These are phyloP conservation scores for Eucalyptus paniculata DNA, from an alignment of 345 rosid genomes.

Conservation along the genomic window DNA sequence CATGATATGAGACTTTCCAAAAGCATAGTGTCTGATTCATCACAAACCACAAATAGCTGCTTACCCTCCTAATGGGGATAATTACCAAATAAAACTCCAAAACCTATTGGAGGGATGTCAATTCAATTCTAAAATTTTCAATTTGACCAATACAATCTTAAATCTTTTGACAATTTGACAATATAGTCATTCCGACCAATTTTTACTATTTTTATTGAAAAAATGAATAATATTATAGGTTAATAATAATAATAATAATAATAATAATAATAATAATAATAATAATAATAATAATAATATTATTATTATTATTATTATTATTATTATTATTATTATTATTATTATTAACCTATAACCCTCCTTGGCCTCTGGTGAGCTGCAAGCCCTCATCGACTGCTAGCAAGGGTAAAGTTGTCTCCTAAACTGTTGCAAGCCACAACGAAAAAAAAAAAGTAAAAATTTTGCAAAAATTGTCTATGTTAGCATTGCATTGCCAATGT, in stretches of 20 bases:
- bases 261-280: no score
- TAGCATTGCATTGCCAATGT: rapidly evolving
- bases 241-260: no score
- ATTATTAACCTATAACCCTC: background rate
- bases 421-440: background rate
- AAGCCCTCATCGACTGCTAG: background rate
- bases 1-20: background rate
- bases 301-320: no score
- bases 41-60: background rate
- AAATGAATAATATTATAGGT: no score
- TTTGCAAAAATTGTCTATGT: background rate
- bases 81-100: background rate
- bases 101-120: background rate
- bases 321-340: no score
- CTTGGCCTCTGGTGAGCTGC: background rate
- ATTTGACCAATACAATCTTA: background rate
- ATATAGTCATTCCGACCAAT: background rate
- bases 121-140: background rate
- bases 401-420: background rate
- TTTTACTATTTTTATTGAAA: background rate
- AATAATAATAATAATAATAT: no score
- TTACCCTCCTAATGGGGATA: background rate
- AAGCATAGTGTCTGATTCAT: background rate
- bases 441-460: background rate
- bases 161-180: background rate